These are phyloP conservation scores for Backusella macrospora DNA, from an alignment of 192 early-diverging fungal species.

Conservation along the genomic window DNA sequence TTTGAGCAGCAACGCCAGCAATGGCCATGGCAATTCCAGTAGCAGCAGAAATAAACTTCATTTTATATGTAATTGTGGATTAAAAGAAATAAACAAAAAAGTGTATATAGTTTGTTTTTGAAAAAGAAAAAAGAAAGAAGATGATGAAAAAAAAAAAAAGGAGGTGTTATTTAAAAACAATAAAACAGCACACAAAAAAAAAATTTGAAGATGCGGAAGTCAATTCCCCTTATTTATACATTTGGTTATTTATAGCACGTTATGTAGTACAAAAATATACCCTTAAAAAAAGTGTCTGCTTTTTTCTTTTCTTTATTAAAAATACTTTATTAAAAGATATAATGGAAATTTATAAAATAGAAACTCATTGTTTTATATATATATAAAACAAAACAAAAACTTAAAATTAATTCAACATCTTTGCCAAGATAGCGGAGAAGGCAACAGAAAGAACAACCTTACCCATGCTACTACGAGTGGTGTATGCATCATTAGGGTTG, in stretches of 20 bases:
- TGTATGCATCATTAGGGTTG: neutral
- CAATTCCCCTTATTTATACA: neutral
- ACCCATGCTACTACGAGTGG: too few relatives aligned
- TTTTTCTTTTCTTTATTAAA: neutral
- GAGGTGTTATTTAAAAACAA: slow-evolving; percentile 4
- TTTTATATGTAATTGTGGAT: neutral
- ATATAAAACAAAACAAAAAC: neutral
- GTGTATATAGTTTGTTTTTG: neutral
- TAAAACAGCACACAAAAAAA: slow-evolving; percentile 5
- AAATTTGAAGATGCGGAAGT: slow-evolving; percentile 11
- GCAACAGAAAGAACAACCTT: slow-evolving; percentile 4
- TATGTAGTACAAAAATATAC: neutral
- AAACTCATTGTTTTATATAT: slow-evolving; percentile 5
- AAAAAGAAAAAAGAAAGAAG: slow-evolving; percentile 2
- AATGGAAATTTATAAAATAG: neutral
- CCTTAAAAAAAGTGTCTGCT: neutral
- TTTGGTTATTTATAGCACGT: neutral
- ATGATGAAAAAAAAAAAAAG: slow-evolving; percentile 3
- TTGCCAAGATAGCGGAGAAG: slow-evolving; percentile 10
- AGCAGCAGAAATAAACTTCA: slow-evolving; percentile 19
- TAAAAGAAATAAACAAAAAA: neutral
- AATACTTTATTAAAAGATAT: slow-evolving; percentile 7
- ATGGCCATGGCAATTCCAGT: neutral
- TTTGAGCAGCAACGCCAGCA: slow-evolving; percentile 28
- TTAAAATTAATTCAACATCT: neutral